Conservation (phyloP, 495 filamentous ascomycete species). For the Podospora pseudocomata region DNA sequence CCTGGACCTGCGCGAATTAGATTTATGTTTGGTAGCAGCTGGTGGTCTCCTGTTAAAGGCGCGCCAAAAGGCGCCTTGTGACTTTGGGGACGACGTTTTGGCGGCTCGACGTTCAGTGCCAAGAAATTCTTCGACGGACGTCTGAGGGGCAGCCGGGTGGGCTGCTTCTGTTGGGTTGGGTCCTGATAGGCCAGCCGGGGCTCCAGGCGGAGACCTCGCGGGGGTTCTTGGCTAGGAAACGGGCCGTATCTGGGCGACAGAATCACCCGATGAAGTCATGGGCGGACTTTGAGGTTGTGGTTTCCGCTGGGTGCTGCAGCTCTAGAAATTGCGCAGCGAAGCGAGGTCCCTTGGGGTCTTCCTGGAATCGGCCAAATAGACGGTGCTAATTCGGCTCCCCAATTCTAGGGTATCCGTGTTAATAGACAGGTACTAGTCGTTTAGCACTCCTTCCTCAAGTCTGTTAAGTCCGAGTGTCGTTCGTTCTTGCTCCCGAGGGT, state of each 20-base stretch:
- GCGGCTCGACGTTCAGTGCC: constrained; percentile 20
- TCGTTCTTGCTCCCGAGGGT: neutral
- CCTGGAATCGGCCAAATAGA: constrained; percentile 14
- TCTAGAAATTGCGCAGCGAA: constrained; percentile 6
- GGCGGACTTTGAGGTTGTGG: constrained; percentile 10
- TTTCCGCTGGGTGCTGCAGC: constrained; percentile 12
- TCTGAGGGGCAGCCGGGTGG: neutral
- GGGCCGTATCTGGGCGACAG: constrained; percentile 29
- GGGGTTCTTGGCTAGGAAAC: constrained; percentile 25
- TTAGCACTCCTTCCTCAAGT: neutral
- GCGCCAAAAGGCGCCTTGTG: constrained; percentile 18
- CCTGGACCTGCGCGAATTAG: constrained; percentile 10
- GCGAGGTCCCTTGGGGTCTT: constrained; percentile 4
- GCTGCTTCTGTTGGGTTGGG: constrained; percentile 7
- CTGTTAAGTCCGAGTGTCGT: neutral
- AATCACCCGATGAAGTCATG: constrained; percentile 26
- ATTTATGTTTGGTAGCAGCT: constrained; percentile 11
- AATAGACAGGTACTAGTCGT: neutral
- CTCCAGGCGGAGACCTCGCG: constrained; percentile 17
- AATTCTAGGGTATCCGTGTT: constrained; percentile 2
- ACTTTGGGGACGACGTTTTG: constrained; percentile 30
- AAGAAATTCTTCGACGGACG: neutral
- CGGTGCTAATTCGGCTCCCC: constrained; percentile 16
- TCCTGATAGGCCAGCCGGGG: constrained; percentile 17
- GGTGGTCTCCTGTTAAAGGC: constrained; percentile 17